Conservation (phyloP, 208 protist species). For the Trypanosoma congolense region DNA sequence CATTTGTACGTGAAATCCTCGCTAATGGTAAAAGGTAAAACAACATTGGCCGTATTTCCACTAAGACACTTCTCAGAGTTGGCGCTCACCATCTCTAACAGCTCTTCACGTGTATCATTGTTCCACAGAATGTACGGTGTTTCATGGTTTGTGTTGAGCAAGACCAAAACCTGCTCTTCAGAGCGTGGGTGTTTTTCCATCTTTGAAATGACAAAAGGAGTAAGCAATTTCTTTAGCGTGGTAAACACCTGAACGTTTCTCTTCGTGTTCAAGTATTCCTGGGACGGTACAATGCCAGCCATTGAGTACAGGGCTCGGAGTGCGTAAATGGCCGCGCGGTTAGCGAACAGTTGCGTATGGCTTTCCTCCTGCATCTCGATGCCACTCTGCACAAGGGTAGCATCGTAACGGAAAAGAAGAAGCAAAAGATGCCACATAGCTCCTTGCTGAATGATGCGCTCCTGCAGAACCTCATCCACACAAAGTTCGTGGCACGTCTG, state of each 20-base stretch:
- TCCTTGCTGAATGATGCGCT: slow-evolving; percentile 54
- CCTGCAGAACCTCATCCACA: slow-evolving; percentile 57
- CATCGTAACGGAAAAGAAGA: slow-evolving; percentile 88
- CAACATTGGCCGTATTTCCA: slow-evolving; percentile 24
- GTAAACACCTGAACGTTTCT: slow-evolving; percentile 28
- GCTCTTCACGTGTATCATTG: slow-evolving; percentile 71
- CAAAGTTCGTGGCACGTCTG: slow-evolving; percentile 66
- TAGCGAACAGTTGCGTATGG: slow-evolving; percentile 80
- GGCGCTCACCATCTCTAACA: slow-evolving; percentile 52
- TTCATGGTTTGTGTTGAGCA: slow-evolving; percentile 82
- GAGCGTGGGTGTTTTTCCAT: slow-evolving; percentile 28
- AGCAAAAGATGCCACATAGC: slow-evolving; percentile 80
- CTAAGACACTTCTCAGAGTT: slow-evolving; percentile 52
- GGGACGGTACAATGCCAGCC: slow-evolving; percentile 31
- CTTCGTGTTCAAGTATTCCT: slow-evolving; percentile 22
- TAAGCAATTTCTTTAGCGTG: slow-evolving; percentile 69
- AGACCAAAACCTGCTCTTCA: slow-evolving; percentile 60
- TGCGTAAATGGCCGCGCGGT: slow-evolving; percentile 63
- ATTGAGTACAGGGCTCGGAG: slow-evolving; percentile 59
- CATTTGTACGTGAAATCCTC: slow-evolving; percentile 54
- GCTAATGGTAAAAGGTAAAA: slow-evolving; percentile 4
- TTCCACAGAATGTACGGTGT: slow-evolving; percentile 89
- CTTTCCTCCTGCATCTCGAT: slow-evolving; percentile 56
- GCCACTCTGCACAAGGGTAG: slow-evolving; percentile 74
- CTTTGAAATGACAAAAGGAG: slow-evolving; percentile 71